Evolutionary conservation across 352 stramenopile genomes (phyloP), one percentile per base, ranked within the genome.

Genomic region (Pythium biforme): DNA sequence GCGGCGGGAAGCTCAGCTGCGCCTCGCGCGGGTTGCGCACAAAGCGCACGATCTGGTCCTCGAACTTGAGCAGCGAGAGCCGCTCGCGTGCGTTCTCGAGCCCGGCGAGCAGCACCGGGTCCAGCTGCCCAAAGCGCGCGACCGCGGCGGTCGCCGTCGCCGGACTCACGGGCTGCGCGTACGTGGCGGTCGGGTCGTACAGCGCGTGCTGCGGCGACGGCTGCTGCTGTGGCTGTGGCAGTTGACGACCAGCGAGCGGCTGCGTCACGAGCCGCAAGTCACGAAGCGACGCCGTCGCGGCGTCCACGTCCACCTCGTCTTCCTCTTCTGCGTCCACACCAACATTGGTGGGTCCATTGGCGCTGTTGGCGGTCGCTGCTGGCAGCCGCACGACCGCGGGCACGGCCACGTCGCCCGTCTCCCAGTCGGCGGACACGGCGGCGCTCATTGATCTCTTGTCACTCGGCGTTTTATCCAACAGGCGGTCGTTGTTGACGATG

Each of bases 11-110:
- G 50, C 79, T 79, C 15, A 94, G 73, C 52, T 94, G 83, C 49
- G 64, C 59, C 69, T 94, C 85, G 29, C 79, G 68, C 22, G 75
- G 64, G 58, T 79, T 86, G 55, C 63, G 72, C 10, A 95, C 65
- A 60, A 95, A 95, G 22, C 80, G 77, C 45, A 95, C 79, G 62
- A 95, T 95, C 71, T 92, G 81, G 53, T 95, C 86, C 53, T 95
- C 86, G 46, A 95, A 91, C 65, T 95, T 84, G 49, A 95, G 81
- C 57, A 95, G 50, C 41, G 81, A 90, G 49, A 95, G 59, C 9
- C 86, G 75, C 56, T 95, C 86, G 29, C 86, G 85, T 9, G 83
- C 68, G 55, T 94, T 95, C 56, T 95, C 86, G 2, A 95, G 69
- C 7, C 79, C 81, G 14, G 82, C 80, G 15, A 95, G 72, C 10